Evolutionary conservation across 441 rosid genomes (phyloP).

Genomic region (Geranium incanum): DNA sequence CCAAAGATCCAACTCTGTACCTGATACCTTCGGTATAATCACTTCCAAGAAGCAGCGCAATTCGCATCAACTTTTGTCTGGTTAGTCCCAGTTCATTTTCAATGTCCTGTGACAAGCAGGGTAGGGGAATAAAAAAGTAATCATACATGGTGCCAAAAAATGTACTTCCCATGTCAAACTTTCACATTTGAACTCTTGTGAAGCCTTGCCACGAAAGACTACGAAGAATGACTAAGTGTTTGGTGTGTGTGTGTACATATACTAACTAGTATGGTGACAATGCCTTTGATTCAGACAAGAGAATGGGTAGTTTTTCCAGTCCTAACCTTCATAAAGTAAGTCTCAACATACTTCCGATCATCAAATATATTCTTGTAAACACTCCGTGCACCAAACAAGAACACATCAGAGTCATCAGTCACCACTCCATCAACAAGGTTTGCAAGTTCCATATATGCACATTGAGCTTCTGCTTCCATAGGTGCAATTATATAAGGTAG

Average conservation of each 20-base stretch:
- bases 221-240: background rate
- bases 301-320: slow-evolving; percentile 7
- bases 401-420: slow-evolving; percentile 94
- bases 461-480: slow-evolving; percentile 99
- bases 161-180: background rate
- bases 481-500: slow-evolving; percentile 93
- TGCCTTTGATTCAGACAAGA: background rate
- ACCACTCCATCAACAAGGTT: slow-evolving; percentile 94
- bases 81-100: slow-evolving; percentile 86
- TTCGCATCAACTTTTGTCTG: slow-evolving; percentile 71
- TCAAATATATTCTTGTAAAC: slow-evolving; percentile 96
- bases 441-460: slow-evolving; percentile 84
- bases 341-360: slow-evolving; percentile 96
- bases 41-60: slow-evolving; percentile 97
- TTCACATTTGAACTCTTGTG: background rate
- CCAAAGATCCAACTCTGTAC: slow-evolving; percentile 28
- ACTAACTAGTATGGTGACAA: background rate
- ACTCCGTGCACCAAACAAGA: slow-evolving; percentile 82
- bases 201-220: slow-evolving; percentile 1
- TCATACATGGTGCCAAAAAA: background rate
- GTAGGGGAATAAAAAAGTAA: slow-evolving; percentile 13
- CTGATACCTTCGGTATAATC: slow-evolving; percentile 98
- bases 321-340: slow-evolving; percentile 80
- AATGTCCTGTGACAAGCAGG: slow-evolving; percentile 48
- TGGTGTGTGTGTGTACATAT: background rate